These are phyloP conservation scores for Fusarium sp. DNA, from an alignment of 2,329 filamentous ascomycete genomes.

Conservation along the genomic window DNA sequence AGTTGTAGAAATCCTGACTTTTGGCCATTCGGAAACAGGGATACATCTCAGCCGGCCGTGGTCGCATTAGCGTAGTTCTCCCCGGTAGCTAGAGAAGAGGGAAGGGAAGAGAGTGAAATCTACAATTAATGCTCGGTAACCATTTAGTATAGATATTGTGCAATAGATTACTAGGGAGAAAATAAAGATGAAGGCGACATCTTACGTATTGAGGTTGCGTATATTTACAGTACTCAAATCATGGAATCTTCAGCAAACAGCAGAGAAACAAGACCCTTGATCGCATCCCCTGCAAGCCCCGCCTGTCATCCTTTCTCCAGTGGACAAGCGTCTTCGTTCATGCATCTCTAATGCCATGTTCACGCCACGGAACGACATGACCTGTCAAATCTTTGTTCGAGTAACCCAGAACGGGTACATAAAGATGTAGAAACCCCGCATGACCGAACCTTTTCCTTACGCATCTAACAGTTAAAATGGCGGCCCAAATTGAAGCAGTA, in stretches of 20 bases:
- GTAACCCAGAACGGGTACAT: neutral
- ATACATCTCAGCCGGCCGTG: neutral
- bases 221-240: no score
- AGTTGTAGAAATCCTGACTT: neutral
- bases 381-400: neutral
- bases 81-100: neutral
- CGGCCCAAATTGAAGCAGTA: conserved; percentile 28
- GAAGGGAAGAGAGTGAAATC: neutral
- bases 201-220: no score
- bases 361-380: neutral
- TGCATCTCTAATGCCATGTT: neutral
- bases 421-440: conserved; percentile 14
- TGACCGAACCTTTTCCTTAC: neutral
- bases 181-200: no score
- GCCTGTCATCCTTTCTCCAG: conserved; percentile 8
- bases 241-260: neutral
- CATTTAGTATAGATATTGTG: neutral
- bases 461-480: conserved; percentile 2
- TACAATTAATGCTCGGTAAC: neutral
- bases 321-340: neutral
- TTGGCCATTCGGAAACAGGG: neutral
- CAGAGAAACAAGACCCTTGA: neutral
- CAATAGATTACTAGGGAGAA: no score
- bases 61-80: no score
- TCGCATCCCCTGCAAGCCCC: neutral